These are phyloP conservation scores for Amyloporia xantha DNA, from an alignment of 768 basidiomycete genomes.

Conservation along the genomic window DNA sequence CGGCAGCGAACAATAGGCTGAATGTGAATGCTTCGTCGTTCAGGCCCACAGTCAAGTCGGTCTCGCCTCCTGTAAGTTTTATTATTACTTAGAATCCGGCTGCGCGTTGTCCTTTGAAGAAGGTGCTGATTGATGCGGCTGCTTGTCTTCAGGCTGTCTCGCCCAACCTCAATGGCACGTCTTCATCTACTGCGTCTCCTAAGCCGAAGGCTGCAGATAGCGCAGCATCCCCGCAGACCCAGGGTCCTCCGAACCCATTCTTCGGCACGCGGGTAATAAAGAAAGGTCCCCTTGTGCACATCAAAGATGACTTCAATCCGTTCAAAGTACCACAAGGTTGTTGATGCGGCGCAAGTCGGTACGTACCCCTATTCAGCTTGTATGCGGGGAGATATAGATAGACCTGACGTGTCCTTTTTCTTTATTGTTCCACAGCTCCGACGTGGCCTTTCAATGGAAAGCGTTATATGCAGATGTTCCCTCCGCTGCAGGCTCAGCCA, in stretches of 20 bases:
- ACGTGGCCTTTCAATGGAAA: conserved; percentile 90
- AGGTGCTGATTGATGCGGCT: conserved; percentile 28
- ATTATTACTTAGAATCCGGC: background rate
- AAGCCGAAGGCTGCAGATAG: conserved; percentile 52
- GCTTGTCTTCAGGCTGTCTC: conserved; percentile 23
- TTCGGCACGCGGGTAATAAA: conserved; percentile 77
- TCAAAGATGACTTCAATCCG: conserved; percentile 97
- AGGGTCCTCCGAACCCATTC: conserved; percentile 73
- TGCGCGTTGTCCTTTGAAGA: background rate
- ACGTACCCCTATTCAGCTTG: conserved; percentile 30
- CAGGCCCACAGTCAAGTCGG: conserved; percentile 77
- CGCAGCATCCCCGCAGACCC: conserved; percentile 25
- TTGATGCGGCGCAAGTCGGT: conserved; percentile 70
- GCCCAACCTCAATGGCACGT: conserved; percentile 20
- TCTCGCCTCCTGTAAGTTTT: conserved; percentile 52
- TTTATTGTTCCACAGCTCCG: conserved; percentile 43
- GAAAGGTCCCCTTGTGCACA: conserved; percentile 65
- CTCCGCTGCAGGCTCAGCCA: conserved; percentile 50
- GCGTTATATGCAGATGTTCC: conserved; percentile 76
- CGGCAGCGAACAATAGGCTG: conserved; percentile 57
- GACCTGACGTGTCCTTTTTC: too few species aligned
- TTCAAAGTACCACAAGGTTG: conserved; percentile 85
- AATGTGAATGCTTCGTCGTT: conserved; percentile 91
- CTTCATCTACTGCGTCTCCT: conserved; percentile 50
- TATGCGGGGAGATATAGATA: background rate